Percentiles rank a stretch among this genome's conserved stretches.
Evolutionary conservation across 73 alveolate genomes (phyloP).

Genomic region (Durusdinium trenchii): DNA sequence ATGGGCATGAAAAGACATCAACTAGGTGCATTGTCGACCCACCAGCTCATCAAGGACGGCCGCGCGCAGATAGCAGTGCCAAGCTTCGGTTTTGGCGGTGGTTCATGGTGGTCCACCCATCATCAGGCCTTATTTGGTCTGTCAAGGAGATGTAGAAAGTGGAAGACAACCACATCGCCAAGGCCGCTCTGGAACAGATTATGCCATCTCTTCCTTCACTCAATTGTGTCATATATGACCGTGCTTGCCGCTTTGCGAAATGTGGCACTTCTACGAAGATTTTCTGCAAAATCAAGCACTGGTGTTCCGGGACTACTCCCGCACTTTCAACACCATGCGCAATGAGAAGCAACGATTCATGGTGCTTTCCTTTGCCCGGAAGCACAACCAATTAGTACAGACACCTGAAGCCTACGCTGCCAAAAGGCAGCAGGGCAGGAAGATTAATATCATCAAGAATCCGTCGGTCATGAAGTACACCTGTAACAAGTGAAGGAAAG

Average conservation of each 20-base stretch:
- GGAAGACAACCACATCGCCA: neutral
- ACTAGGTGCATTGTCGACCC: too few species aligned
- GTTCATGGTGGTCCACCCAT: neutral
- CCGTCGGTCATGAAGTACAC: neutral
- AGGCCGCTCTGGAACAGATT: neutral
- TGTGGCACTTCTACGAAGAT: neutral
- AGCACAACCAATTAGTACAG: neutral
- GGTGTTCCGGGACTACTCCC: neutral
- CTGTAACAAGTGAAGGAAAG: neutral
- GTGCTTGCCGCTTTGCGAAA: neutral
- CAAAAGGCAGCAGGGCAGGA: neutral
- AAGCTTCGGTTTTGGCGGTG: neutral
- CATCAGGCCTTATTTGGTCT: neutral
- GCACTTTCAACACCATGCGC: neutral
- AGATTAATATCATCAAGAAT: neutral
- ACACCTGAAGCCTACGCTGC: neutral
- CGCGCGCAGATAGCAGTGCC: neutral
- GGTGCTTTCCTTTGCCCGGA: neutral
- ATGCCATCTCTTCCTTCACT: neutral
- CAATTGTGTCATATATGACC: constrained; percentile 1
- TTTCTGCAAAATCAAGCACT: neutral
- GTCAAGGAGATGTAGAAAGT: neutral
- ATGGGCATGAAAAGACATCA: too few species aligned
- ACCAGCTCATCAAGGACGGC: too few species aligned
- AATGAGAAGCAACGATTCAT: neutral